Base-by-base conservation (phyloP, 2,329 filamentous ascomycete genomes). In the Triangularia verruculosa region DNA sequence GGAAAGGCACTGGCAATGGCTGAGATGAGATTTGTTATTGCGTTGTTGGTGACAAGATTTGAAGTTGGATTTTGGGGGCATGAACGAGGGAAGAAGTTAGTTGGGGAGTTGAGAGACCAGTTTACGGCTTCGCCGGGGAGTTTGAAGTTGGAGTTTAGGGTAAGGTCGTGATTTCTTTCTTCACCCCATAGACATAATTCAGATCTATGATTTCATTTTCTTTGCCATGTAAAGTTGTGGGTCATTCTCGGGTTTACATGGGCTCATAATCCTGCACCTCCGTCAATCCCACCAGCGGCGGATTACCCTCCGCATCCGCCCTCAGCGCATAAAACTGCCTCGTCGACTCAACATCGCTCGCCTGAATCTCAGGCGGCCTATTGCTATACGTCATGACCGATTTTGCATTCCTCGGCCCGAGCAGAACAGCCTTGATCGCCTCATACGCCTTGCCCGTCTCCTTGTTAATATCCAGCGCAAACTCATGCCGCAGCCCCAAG, bases 251-350 rank as follows among this genome's bases (percentile, higher is more conserved):
- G 5, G 17, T 17, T 55, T 25, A 57, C 54, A 57, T 57, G 9
- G 54, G 54, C n/a, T 22, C 28, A 22, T 57, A 57, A 57, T 57
- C 54, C 54, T 17, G 12, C n/a, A 57, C 28, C 54, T 57, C 54
- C 2, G 27, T 57, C 54, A 57, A 34, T 28, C 54, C 54, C 8
- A 57, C 54, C 54, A 22, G 22, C 2, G 54, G 27, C n/a, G 54
- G 54, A 15, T 24, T 32, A 2, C 54, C 54, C 15, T 32, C 22
- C 4, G 17, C 54, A 34, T 32, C 54, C 9, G 20, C 54, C 15
- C 15, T 8, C 54, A 57, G 12, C n/a, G 54, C 54, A 39, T 57
- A 57, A 57, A 57, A 57, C n/a, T 15, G 28, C 54, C n/a, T 57
- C 4, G 28, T 32, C n/a, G 28, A 34, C 27, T 57, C 54, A 7